Percentiles rank a stretch among this genome's conserved stretches.
phyloP scores from a whole-genome alignment of 208 protist species.

The Trypanosoma mega region DNA sequence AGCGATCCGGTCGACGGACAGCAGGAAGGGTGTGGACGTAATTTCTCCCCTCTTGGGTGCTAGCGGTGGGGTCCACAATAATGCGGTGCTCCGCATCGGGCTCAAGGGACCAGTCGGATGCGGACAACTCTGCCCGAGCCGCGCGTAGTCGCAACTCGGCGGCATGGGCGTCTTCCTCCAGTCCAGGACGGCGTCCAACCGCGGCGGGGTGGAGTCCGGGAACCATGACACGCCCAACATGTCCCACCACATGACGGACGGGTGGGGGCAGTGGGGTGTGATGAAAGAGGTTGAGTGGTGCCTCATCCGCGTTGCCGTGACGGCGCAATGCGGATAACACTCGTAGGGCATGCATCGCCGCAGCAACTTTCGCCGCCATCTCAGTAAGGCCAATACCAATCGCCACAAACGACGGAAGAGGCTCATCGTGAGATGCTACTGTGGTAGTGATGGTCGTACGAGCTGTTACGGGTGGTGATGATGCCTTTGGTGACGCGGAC shows the following conservation, averaged over 20 bases:
- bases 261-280: constrained; percentile 14
- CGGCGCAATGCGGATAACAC: constrained; percentile 19
- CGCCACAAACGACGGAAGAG: constrained; percentile 54
- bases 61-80: constrained; percentile 46
- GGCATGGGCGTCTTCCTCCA: too few species aligned
- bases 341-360: constrained; percentile 77
- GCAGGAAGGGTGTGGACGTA: constrained; percentile 83
- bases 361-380: constrained; percentile 51
- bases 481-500: too few species aligned
- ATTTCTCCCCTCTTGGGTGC: constrained; percentile 28
- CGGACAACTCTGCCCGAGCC: constrained; percentile 32
- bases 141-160: constrained; percentile 10
- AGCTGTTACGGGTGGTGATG: too few species aligned
- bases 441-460: not conserved
- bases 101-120: constrained; percentile 57
- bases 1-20: constrained; percentile 59
- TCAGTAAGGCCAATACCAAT: constrained; percentile 64
- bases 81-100: constrained; percentile 71
- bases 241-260: constrained; percentile 26
- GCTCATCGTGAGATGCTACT: not conserved
- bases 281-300: constrained; percentile 12
- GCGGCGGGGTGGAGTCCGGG: constrained; percentile 27
- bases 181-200: not conserved
- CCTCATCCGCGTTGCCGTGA: not conserved
- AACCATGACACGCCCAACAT: constrained; percentile 52